Conservation (phyloP, 2,329 filamentous ascomycete species). For the Sphaerulina populicola region DNA sequence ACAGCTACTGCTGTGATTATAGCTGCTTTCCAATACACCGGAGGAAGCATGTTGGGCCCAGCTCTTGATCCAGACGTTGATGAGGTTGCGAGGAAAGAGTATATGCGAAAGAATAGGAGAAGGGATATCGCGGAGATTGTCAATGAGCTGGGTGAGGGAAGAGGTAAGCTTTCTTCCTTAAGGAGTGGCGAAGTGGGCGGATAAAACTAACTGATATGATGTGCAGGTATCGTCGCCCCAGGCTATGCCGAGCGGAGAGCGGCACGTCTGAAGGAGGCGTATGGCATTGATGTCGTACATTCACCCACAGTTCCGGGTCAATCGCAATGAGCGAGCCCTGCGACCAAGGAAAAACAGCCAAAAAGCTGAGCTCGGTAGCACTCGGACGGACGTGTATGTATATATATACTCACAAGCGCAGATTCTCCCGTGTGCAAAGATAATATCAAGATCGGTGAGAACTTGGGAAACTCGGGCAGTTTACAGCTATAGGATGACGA, state of each 20-base stretch:
- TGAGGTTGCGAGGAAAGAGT: constrained; percentile 70
- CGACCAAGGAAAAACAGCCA: neutral
- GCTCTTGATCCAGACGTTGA: constrained; percentile 51
- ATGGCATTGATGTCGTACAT: constrained; percentile 65
- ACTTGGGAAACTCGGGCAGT: no score
- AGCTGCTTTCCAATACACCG: constrained; percentile 60
- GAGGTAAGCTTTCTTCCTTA: constrained; percentile 51
- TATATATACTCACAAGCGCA: constrained; percentile 14
- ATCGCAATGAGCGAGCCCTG: neutral
- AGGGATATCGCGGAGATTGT: constrained; percentile 71
- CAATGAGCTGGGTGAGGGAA: constrained; percentile 72
- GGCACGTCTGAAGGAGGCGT: constrained; percentile 74
- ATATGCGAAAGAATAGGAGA: constrained; percentile 63
- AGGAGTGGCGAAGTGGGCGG: neutral
- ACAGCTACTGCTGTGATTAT: constrained; percentile 50
- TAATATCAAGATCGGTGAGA: no score
- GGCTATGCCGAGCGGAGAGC: constrained; percentile 79
- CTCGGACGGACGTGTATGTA: constrained; percentile 5
- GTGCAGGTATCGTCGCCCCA: constrained; percentile 64
- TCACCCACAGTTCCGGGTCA: constrained; percentile 10
- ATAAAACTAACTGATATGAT: constrained; percentile 11
- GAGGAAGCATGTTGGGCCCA: constrained; percentile 51
- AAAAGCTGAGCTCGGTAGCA: neutral
- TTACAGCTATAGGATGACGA: no score
- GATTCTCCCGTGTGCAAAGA: constrained; percentile 6